Conservation (phyloP, 106 monocot genomes). For the Agapanthus africanus region DNA sequence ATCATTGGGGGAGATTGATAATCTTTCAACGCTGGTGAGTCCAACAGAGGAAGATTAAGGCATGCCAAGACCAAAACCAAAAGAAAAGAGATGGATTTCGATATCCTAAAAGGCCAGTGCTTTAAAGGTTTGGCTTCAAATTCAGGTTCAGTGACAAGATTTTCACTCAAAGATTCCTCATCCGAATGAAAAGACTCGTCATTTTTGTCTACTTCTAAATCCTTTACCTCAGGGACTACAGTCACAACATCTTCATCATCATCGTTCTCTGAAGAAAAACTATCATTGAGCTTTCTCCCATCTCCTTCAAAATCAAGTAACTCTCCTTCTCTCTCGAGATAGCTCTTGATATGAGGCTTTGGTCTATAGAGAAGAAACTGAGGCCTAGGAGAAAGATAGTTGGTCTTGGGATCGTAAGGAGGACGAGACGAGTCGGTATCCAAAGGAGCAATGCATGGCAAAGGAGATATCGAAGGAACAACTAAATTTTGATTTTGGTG, state of each 20-base stretch:
- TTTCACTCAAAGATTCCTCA: background rate
- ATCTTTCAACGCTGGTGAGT: conserved; percentile 29
- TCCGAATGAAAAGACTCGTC: conserved; percentile 10
- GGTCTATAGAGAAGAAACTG: conserved; percentile 70
- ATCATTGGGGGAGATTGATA: conserved; percentile 3
- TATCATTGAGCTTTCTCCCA: conserved; percentile 39
- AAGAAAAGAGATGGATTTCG: conserved; percentile 25
- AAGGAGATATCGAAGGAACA: background rate
- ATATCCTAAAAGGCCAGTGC: background rate
- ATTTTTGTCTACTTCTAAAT: conserved; percentile 6
- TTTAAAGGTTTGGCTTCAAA: background rate
- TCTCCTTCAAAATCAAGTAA: background rate
- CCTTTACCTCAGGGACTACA: background rate
- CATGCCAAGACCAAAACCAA: conserved; percentile 32
- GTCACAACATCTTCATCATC: background rate
- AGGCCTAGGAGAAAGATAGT: conserved; percentile 90
- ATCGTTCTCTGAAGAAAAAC: conserved; percentile 42
- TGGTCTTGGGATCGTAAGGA: conserved; percentile 82
- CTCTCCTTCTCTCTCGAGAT: conserved; percentile 11
- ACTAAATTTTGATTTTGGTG: too few species aligned
- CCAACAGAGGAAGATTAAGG: conserved; percentile 23
- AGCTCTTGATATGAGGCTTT: conserved; percentile 40
- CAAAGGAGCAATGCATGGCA: conserved; percentile 11
- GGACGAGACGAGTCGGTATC: conserved; percentile 41
- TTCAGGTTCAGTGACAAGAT: background rate